Evolutionary conservation across 2,329 filamentous ascomycete species (phyloP).

Genomic region (Hypoxylon sp.): DNA sequence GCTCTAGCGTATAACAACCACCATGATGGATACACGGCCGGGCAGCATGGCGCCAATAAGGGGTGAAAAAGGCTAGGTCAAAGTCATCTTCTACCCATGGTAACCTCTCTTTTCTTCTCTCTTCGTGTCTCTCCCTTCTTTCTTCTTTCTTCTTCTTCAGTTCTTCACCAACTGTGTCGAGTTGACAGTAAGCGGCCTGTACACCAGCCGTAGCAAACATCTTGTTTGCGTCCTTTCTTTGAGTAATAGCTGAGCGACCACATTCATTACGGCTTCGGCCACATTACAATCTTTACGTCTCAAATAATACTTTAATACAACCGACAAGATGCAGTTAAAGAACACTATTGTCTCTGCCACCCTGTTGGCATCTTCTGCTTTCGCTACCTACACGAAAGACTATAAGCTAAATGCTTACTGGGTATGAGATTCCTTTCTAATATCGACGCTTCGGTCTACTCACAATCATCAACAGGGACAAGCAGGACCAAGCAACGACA

Average conservation of each 20-base stretch:
- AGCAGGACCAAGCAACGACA: conserved; percentile 33
- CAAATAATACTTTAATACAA: conserved; percentile 25
- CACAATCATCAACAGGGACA: conserved; percentile 30
- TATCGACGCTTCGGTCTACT: conserved; percentile 4
- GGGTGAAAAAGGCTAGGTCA: conserved; percentile 1
- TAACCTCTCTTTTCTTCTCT: background rate
- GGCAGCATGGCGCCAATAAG: conserved; percentile 1
- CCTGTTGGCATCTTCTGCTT: conserved; percentile 30
- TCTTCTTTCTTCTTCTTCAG: conserved; percentile 21
- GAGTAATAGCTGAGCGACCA: conserved; percentile 29
- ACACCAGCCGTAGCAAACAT: conserved; percentile 39
- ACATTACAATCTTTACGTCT: conserved; percentile 36
- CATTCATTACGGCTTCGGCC: conserved; percentile 40
- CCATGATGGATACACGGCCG: conserved; percentile 1
- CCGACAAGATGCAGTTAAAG: conserved; percentile 34
- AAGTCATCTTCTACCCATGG: conserved; percentile 1
- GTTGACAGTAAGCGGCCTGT: conserved; percentile 38
- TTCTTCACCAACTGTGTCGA: conserved; percentile 21
- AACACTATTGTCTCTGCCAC: conserved; percentile 34
- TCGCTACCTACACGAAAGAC: conserved; percentile 33
- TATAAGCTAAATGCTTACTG: conserved; percentile 42
- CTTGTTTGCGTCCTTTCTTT: conserved; percentile 45
- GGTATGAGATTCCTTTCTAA: conserved; percentile 22
- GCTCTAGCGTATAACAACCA: conserved; percentile 12
- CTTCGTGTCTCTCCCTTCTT: no score